These are phyloP conservation scores for Calonectria leucothoes DNA, from an alignment of 2,329 filamentous ascomycete species.

Conservation along the genomic window DNA sequence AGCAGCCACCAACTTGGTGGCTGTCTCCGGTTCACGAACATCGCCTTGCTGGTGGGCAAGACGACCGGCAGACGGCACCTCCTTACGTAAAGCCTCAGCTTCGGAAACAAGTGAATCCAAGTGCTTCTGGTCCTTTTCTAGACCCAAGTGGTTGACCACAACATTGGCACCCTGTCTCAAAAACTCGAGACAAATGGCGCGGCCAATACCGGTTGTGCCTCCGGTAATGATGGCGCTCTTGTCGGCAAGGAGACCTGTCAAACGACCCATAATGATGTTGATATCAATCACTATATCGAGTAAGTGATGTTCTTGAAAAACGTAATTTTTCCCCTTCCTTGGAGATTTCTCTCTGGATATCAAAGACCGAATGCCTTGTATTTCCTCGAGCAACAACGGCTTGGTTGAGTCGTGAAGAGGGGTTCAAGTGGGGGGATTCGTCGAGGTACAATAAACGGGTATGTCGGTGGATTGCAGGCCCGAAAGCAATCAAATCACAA, in stretches of 20 bases:
- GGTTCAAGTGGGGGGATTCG: conserved; percentile 8
- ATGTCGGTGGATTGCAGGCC: conserved; percentile 24
- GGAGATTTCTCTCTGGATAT: not conserved
- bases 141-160: conserved; percentile 82
- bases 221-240: conserved; percentile 91
- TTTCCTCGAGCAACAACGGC: not conserved
- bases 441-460: conserved; percentile 10
- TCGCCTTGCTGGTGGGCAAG: conserved; percentile 81
- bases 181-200: conserved; percentile 85
- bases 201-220: conserved; percentile 86
- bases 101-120: conserved; percentile 65
- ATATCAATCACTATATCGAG: not conserved
- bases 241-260: conserved; percentile 69
- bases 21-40: conserved; percentile 79
- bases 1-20: conserved; percentile 72
- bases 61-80: conserved; percentile 58
- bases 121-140: conserved; percentile 62
- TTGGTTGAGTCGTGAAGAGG: conserved; percentile 4
- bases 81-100: conserved; percentile 58
- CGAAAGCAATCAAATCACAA: not conserved
- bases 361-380: not conserved
- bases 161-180: conserved; percentile 82
- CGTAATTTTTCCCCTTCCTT: not conserved
- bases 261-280: conserved; percentile 1
- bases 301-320: not conserved